Conservation (phyloP, 2,329 filamentous ascomycete species). For the Madurella mycetomatis region DNA sequence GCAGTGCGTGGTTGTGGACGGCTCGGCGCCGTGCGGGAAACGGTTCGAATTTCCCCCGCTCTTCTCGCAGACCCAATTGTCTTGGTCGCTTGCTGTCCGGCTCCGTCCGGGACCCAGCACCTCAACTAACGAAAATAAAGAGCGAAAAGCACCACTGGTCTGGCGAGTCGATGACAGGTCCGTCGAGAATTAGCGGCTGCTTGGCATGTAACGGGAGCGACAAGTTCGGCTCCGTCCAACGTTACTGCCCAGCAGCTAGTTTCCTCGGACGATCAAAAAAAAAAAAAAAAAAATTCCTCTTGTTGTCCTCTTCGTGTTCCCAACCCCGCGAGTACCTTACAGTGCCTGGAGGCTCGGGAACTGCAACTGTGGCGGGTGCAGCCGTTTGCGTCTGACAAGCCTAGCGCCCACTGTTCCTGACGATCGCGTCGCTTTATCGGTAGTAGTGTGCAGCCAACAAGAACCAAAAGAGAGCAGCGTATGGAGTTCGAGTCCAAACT, state of each 20-base stretch:
- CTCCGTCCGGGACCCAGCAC: background rate
- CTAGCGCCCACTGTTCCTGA: constrained; percentile 19
- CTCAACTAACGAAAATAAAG: constrained; percentile 10
- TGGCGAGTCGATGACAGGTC: constrained; percentile 15
- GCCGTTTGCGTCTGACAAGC: constrained; percentile 2
- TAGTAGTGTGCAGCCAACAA: constrained; percentile 22
- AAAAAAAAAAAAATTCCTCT: background rate
- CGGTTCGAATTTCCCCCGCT: constrained; percentile 19
- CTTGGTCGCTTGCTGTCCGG: constrained; percentile 12
- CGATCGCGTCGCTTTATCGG: constrained; percentile 11
- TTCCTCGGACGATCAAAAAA: background rate
- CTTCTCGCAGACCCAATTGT: constrained; percentile 16
- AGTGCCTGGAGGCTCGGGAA: background rate
- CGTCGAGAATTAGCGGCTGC: constrained; percentile 19
- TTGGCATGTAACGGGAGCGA: constrained; percentile 22
- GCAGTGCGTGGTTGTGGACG: constrained; percentile 6
- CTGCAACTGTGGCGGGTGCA: background rate
- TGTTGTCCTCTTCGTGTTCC: background rate
- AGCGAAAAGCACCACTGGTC: constrained; percentile 1
- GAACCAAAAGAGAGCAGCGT: constrained; percentile 16
- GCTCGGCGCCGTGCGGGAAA: constrained; percentile 8
- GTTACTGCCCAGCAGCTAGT: constrained; percentile 13
- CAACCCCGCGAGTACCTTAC: too few relatives aligned
- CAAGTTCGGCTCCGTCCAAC: background rate
- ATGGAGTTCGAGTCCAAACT: constrained; percentile 14